These are phyloP conservation scores for Lecanicillium sp. DNA, from an alignment of 2,329 filamentous ascomycete species.

Conservation along the genomic window DNA sequence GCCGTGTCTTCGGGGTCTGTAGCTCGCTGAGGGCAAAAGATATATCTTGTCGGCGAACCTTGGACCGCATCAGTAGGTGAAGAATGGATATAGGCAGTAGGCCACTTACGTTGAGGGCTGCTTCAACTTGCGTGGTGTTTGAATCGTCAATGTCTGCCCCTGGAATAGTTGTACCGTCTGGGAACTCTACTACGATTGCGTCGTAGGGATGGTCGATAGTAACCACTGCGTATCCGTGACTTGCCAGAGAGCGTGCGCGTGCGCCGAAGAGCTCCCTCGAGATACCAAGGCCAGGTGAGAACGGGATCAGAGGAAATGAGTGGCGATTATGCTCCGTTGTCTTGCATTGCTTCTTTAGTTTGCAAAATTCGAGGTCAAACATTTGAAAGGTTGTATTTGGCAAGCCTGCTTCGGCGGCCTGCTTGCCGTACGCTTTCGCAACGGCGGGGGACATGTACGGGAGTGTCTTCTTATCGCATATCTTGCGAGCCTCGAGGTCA, in stretches of 20 bases:
- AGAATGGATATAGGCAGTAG: no score
- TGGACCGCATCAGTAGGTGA: no score
- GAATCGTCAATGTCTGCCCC: conserved; percentile 13
- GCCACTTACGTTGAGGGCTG: conserved; percentile 1
- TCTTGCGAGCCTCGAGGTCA: conserved; percentile 11
- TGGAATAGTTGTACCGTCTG: conserved; percentile 23
- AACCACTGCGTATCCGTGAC: conserved; percentile 34
- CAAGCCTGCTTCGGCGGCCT: conserved; percentile 19
- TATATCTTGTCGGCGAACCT: conserved; percentile 23
- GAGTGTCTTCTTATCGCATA: conserved; percentile 12
- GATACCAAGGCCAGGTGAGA: conserved; percentile 32
- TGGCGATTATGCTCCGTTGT: conserved; percentile 8
- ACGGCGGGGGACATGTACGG: conserved; percentile 27
- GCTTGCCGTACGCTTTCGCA: conserved; percentile 19
- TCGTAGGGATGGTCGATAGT: conserved; percentile 40
- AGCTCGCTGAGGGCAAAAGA: conserved; percentile 26
- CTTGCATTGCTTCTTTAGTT: conserved; percentile 8
- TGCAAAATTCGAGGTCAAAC: conserved; percentile 19
- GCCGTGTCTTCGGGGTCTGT: background rate
- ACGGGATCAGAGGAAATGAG: conserved; percentile 26
- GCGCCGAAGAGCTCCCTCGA: conserved; percentile 30
- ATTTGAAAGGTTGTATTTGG: conserved; percentile 20
- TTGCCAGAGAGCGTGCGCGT: conserved; percentile 32
- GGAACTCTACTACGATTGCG: conserved; percentile 31
- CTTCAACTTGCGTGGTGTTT: conserved; percentile 7